A percentile compares a stretch with the other conserved stretches of the same genome.
Conservation (phyloP, 2,329 filamentous ascomycete species). For the Xylaria sp. region DNA sequence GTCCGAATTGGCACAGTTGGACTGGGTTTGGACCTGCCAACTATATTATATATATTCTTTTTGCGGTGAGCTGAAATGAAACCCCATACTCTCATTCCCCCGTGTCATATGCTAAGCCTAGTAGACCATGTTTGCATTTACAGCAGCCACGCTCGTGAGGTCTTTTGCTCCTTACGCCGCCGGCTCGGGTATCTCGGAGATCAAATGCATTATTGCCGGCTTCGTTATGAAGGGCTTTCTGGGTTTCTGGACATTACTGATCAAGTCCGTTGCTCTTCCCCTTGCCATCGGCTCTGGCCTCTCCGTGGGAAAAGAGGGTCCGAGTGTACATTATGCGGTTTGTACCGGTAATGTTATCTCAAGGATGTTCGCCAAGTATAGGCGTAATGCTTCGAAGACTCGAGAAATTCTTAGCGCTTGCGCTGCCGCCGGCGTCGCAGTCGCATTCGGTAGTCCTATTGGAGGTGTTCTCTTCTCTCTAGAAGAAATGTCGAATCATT, state of each 20-base stretch:
- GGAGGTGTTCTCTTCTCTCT: conserved; percentile 96
- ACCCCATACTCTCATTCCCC: background rate
- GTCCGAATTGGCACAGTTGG: conserved; percentile 90
- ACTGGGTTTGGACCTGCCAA: conserved; percentile 81
- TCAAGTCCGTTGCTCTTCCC: conserved; percentile 92
- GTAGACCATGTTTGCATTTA: conserved; percentile 81
- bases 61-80: conserved; percentile 69
- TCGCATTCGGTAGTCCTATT: conserved; percentile 97
- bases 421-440: conserved; percentile 92
- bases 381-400: conserved; percentile 90
- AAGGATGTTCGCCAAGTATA: conserved; percentile 91
- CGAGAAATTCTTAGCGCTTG: conserved; percentile 95
- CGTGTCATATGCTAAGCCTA: conserved; percentile 32
- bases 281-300: conserved; percentile 93
- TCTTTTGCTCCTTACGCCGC: conserved; percentile 95
- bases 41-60: conserved; percentile 88
- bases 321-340: conserved; percentile 98
- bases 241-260: conserved; percentile 88
- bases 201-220: conserved; percentile 98
- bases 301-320: conserved; percentile 96
- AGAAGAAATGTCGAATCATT: conserved; percentile 97
- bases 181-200: conserved; percentile 96
- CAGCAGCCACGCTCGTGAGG: conserved; percentile 86
- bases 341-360: conserved; percentile 98
- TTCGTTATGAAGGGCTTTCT: conserved; percentile 99